phyloP scores from a whole-genome alignment of 129 eudicot species.

The Escallonia rubra region DNA sequence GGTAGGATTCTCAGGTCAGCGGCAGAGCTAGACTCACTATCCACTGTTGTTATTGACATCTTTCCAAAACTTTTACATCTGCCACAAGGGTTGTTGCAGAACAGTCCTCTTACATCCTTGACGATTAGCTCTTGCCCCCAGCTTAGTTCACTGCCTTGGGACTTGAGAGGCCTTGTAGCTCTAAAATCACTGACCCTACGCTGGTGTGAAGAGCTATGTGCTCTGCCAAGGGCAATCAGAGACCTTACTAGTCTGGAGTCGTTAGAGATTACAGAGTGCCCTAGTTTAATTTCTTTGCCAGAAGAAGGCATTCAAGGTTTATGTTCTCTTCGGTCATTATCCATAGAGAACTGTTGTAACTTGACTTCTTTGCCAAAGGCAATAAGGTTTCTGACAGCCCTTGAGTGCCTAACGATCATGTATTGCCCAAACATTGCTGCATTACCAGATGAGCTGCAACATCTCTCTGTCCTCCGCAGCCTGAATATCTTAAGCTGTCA shows the following conservation, averaged over 20 bases:
- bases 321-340: conserved; percentile 5
- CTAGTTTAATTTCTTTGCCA: conserved; percentile 7
- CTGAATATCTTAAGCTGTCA: conserved; percentile 15
- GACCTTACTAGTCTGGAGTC: conserved; percentile 8
- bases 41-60: background rate
- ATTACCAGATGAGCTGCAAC: conserved; percentile 5
- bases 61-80: conserved; percentile 2
- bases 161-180: conserved; percentile 4
- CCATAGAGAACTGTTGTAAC: conserved; percentile 20
- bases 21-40: conserved; percentile 6
- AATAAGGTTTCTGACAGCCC: background rate
- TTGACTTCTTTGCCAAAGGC: conserved; percentile 5
- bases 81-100: conserved; percentile 6
- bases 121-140: conserved; percentile 5
- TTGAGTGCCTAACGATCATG: conserved; percentile 15
- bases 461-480: conserved; percentile 11
- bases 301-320: conserved; percentile 10
- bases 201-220: conserved; percentile 10
- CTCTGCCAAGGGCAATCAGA: conserved; percentile 1
- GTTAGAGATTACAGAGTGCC: conserved; percentile 20
- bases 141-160: conserved; percentile 13
- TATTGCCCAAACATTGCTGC: conserved; percentile 8
- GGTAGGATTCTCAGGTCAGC: conserved; percentile 8
- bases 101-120: conserved; percentile 4
- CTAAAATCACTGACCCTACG: conserved; percentile 9